These are phyloP conservation scores for Paradendryphiella salina DNA, from an alignment of 2,329 filamentous ascomycete genomes.

Conservation along the genomic window DNA sequence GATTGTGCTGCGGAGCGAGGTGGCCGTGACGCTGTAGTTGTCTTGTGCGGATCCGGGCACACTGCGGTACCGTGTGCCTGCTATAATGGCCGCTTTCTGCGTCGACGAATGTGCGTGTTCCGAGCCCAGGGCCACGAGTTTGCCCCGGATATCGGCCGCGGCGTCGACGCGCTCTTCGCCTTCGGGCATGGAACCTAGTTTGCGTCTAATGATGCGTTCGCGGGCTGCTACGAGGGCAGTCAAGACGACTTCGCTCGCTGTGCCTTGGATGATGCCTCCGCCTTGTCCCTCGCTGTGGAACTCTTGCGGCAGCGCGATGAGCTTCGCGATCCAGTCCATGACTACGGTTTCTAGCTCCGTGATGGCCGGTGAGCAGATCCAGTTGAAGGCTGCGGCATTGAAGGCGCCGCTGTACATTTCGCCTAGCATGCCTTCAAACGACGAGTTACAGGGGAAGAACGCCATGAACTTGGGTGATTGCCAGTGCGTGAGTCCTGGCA, in stretches of 20 bases:
- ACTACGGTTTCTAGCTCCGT: slow-evolving; percentile 94
- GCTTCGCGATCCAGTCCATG: slow-evolving; percentile 84
- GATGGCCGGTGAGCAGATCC: slow-evolving; percentile 89
- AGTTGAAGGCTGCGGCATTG: slow-evolving; percentile 92
- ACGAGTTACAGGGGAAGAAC: slow-evolving; percentile 83
- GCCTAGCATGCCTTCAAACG: slow-evolving; percentile 83
- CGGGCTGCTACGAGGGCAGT: slow-evolving; percentile 86
- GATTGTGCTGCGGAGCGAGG: slow-evolving; percentile 63
- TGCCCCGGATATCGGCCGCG: slow-evolving; percentile 66
- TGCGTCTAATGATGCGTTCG: slow-evolving; percentile 63
- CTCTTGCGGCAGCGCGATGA: slow-evolving; percentile 71
- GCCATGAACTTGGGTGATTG: slow-evolving; percentile 91
- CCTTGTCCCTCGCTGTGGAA: slow-evolving; percentile 75
- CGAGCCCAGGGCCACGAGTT: slow-evolving; percentile 78
- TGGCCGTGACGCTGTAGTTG: slow-evolving; percentile 71
- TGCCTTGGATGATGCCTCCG: slow-evolving; percentile 93
- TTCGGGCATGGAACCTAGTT: slow-evolving; percentile 34
- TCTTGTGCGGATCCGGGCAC: slow-evolving; percentile 66
- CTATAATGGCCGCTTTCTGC: slow-evolving; percentile 83
- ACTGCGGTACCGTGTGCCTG: slow-evolving; percentile 77
- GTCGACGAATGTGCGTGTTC: slow-evolving; percentile 81
- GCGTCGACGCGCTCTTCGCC: slow-evolving; percentile 56
- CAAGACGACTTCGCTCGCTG: slow-evolving; percentile 82
- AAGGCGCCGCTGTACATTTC: slow-evolving; percentile 92
- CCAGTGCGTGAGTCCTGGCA: slow-evolving; percentile 94